A percentile compares a stretch with the other conserved stretches of the same genome.
These are phyloP conservation scores for Collybiopsis confluens DNA, from an alignment of 768 basidiomycete genomes.

Conservation along the genomic window DNA sequence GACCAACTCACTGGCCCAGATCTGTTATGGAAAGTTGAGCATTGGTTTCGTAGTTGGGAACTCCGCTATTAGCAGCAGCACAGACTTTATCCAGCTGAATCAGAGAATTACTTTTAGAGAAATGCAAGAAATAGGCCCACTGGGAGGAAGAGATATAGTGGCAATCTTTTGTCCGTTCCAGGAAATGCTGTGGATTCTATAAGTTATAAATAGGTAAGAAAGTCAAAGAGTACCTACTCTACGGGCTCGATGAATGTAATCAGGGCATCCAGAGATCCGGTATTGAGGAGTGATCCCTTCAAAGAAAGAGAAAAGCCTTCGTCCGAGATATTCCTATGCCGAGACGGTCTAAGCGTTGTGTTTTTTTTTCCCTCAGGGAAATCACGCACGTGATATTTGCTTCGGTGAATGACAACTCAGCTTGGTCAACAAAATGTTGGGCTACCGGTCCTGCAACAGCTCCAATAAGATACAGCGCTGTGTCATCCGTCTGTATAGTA, in stretches of 20 bases:
- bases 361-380: too few species aligned
- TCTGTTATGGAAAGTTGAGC: slow-evolving; percentile 57
- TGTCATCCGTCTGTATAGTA: slow-evolving; percentile 48
- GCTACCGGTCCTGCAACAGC: slow-evolving; percentile 64
- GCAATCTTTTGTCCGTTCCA: slow-evolving; percentile 67
- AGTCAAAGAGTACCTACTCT: slow-evolving; percentile 28
- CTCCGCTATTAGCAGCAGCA: slow-evolving; percentile 60
- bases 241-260: slow-evolving; percentile 65
- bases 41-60: slow-evolving; percentile 54
- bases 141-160: slow-evolving; percentile 54
- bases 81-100: slow-evolving; percentile 41
- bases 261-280: slow-evolving; percentile 65
- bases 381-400: slow-evolving; percentile 53
- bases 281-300: slow-evolving; percentile 53
- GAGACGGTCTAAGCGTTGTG: background rate
- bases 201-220: background rate
- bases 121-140: slow-evolving; percentile 25
- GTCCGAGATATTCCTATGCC: slow-evolving; percentile 45
- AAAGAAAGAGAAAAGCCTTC: slow-evolving; percentile 61
- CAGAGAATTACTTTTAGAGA: background rate
- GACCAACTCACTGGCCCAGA: slow-evolving; percentile 35
- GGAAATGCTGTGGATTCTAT: slow-evolving; percentile 37
- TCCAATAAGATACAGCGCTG: slow-evolving; percentile 64
- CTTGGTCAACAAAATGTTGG: slow-evolving; percentile 58
- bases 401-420: slow-evolving; percentile 47